phyloP scores from a whole-genome alignment of 306 rosid genomes.

The Mucuna pruriens region DNA sequence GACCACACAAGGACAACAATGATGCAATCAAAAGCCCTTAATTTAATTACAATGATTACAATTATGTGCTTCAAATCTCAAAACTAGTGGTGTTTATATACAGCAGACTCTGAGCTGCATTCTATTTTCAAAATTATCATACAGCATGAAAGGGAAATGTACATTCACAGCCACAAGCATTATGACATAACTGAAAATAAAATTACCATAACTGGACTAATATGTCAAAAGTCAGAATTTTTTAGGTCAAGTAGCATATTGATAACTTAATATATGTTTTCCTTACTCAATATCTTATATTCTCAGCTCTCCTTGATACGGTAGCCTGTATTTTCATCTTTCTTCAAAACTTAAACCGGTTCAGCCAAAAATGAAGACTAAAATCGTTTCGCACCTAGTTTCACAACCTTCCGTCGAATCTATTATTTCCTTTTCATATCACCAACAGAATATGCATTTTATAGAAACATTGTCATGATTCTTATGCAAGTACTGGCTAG shows the following conservation, averaged over 20 bases:
- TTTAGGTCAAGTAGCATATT: conserved; percentile 4
- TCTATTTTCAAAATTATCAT: conserved; percentile 10
- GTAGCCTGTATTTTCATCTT: background rate
- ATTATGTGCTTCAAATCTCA: conserved; percentile 3
- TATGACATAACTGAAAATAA: conserved; percentile 11
- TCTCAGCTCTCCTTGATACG: background rate
- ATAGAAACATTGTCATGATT: background rate
- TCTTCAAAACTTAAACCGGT: background rate
- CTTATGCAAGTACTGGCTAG: background rate
- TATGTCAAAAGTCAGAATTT: conserved; percentile 26
- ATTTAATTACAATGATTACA: conserved; percentile 23
- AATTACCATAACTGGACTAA: background rate
- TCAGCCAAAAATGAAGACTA: background rate
- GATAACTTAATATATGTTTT: conserved; percentile 3
- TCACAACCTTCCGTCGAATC: conserved; percentile 31
- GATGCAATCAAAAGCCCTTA: conserved; percentile 31
- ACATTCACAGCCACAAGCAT: conserved; percentile 4
- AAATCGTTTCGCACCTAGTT: conserved; percentile 3
- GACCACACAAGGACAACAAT: conserved; percentile 43
- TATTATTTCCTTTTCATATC: background rate
- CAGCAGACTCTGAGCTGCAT: conserved; percentile 2
- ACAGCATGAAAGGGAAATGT: background rate
- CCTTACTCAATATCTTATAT: background rate
- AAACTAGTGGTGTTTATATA: background rate
- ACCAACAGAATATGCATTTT: background rate